Conservation (phyloP, 108 stramenopile species). For the Discostella stelligeroides region DNA sequence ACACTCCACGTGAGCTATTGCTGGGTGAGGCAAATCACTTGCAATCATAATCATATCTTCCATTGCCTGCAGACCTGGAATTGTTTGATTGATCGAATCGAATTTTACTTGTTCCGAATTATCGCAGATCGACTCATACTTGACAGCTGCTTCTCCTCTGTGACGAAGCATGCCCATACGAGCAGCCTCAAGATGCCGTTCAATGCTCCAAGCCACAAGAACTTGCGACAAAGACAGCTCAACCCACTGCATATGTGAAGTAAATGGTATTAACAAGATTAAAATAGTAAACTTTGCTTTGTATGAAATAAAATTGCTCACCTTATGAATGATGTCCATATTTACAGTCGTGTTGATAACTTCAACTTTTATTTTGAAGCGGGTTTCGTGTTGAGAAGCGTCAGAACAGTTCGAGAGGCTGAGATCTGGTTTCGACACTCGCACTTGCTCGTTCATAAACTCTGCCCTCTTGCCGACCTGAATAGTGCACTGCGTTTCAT, state of each 20-base stretch:
- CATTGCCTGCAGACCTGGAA: slow-evolving; percentile 59
- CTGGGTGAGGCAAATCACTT: slow-evolving; percentile 68
- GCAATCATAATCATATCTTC: slow-evolving; percentile 48
- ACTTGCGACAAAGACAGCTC: slow-evolving; percentile 72
- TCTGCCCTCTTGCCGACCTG: slow-evolving; percentile 12
- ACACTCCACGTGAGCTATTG: slow-evolving; percentile 38
- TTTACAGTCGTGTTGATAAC: slow-evolving; percentile 69
- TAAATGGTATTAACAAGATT: background rate
- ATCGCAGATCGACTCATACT: background rate
- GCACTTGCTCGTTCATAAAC: background rate
- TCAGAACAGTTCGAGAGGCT: slow-evolving; percentile 13
- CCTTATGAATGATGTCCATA: slow-evolving; percentile 61
- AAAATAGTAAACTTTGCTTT: background rate
- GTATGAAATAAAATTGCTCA: slow-evolving; percentile 15
- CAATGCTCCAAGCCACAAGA: slow-evolving; percentile 64
- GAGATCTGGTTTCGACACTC: slow-evolving; percentile 14
- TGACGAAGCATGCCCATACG: slow-evolving; percentile 16
- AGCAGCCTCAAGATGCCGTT: slow-evolving; percentile 54
- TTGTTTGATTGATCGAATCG: slow-evolving; percentile 40
- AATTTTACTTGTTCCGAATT: slow-evolving; percentile 10
- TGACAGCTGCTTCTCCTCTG: background rate
- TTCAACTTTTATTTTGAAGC: slow-evolving; percentile 50
- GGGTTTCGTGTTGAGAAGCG: slow-evolving; percentile 7
- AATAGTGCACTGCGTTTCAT: slow-evolving; percentile 20
- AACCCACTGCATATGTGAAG: slow-evolving; percentile 36